phyloP scores from a whole-genome alignment of 805 yeast genomes.

The Candida khao-thaluensis region DNA sequence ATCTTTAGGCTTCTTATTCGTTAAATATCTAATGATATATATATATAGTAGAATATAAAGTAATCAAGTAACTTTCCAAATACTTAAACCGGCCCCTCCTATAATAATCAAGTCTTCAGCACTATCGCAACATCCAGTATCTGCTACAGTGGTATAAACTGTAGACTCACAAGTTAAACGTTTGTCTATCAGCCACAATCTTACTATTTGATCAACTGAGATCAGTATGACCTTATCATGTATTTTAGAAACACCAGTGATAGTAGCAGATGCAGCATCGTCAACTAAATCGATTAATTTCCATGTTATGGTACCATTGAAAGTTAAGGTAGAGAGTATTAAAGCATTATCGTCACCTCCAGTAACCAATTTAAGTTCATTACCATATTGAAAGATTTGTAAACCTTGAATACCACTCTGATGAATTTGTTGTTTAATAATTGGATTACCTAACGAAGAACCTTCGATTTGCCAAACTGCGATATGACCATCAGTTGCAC shows the following conservation, averaged over 20 bases:
- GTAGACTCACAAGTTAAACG: constrained; percentile 32
- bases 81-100: constrained; percentile 84
- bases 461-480: constrained; percentile 54
- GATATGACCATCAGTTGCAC: constrained; percentile 84
- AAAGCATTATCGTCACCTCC: constrained; percentile 95
- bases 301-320: constrained; percentile 19
- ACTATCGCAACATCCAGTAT: constrained; percentile 73
- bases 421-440: constrained; percentile 57
- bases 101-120: constrained; percentile 42
- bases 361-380: constrained; percentile 46
- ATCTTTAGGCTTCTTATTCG: constrained; percentile 38
- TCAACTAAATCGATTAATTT: constrained; percentile 33
- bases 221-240: constrained; percentile 46
- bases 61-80: constrained; percentile 42
- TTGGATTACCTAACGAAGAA: constrained; percentile 23
- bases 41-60: constrained; percentile 1
- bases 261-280: constrained; percentile 82
- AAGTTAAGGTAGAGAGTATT: constrained; percentile 22
- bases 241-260: constrained; percentile 58
- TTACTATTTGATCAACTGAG: constrained; percentile 80
- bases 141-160: constrained; percentile 80
- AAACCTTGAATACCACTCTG: constrained; percentile 81
- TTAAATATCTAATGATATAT: not conserved
- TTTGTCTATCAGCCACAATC: constrained; percentile 55
- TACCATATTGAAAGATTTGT: constrained; percentile 16